These are phyloP conservation scores for Trametes versicolor DNA, from an alignment of 1,284 basidiomycete genomes.

Conservation along the genomic window DNA sequence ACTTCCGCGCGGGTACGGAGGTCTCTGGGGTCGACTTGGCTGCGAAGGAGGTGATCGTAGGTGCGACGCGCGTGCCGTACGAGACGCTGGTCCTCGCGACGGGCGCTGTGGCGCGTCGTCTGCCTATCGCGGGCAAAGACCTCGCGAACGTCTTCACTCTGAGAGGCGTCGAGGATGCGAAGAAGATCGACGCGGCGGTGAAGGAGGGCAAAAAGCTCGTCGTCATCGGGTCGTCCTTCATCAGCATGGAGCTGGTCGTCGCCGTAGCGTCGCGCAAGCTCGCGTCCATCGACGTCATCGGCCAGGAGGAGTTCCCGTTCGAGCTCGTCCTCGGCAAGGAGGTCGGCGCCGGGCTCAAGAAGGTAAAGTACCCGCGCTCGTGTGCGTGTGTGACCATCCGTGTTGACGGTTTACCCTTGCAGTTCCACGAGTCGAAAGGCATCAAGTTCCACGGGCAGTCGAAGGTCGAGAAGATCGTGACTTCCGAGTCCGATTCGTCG, in stretches of 20 bases:
- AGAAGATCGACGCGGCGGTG: constrained; percentile 71
- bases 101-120: constrained; percentile 71
- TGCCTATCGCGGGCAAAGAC: constrained; percentile 84
- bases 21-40: constrained; percentile 76
- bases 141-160: constrained; percentile 86
- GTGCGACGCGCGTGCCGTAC: constrained; percentile 68
- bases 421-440: constrained; percentile 84
- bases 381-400: no score
- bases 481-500: constrained; percentile 59
- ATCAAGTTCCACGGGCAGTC: constrained; percentile 86
- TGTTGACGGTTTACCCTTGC: background rate
- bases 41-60: constrained; percentile 69
- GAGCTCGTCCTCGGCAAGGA: constrained; percentile 84
- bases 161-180: constrained; percentile 76
- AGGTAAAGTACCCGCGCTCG: constrained; percentile 56
- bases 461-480: constrained; percentile 79
- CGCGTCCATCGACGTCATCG: constrained; percentile 83
- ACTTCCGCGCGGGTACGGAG: constrained; percentile 75
- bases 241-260: constrained; percentile 91
- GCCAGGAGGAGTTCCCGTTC: constrained; percentile 88
- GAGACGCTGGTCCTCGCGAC: constrained; percentile 80
- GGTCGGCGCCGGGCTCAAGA: constrained; percentile 83
- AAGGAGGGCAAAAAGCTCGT: constrained; percentile 82
- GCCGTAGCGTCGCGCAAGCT: constrained; percentile 82
- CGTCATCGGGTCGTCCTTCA: constrained; percentile 92